Evolutionary conservation across 257 asterid species (phyloP).

Genomic region (Catharanthus roseus): DNA sequence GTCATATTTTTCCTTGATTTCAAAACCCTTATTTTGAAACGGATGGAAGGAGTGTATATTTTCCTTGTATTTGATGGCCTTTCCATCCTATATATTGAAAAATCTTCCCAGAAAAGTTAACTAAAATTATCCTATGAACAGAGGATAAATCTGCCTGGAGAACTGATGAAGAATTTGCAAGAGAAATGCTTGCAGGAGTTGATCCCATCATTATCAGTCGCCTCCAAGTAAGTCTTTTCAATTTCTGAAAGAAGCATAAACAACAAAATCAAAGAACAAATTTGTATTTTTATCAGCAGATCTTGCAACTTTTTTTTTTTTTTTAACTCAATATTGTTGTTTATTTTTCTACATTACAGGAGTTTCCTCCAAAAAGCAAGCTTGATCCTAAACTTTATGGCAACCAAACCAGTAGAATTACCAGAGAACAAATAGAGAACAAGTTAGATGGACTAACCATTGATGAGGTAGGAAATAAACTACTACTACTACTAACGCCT

Average conservation of each 20-base stretch:
- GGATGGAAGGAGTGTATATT: no score
- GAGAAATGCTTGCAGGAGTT: constrained; percentile 81
- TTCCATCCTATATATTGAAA: not conserved
- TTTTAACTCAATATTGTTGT: not conserved
- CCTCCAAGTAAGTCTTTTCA: constrained; percentile 44
- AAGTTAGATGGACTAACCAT: constrained; percentile 47
- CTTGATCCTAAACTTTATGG: constrained; percentile 51
- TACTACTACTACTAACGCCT: no score
- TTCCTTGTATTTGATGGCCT: constrained; percentile 17
- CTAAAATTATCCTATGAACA: constrained; percentile 14
- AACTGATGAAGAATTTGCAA: constrained; percentile 69
- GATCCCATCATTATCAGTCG: constrained; percentile 58
- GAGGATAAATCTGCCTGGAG: constrained; percentile 67
- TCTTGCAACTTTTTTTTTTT: no score
- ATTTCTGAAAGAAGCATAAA: constrained; percentile 54
- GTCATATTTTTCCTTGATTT: no score
- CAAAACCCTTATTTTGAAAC: no score
- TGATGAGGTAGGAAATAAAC: constrained; percentile 31
- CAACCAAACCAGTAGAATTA: constrained; percentile 48
- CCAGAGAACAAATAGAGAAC: constrained; percentile 38
- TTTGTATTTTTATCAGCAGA: no score
- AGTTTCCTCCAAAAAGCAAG: constrained; percentile 67
- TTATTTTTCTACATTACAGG: constrained; percentile 30
- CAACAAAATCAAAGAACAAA: constrained; percentile 29
- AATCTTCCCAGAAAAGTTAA: not conserved